Base-by-base conservation (phyloP, 2,329 filamentous ascomycete genomes). In the Verruconis gallopava region DNA sequence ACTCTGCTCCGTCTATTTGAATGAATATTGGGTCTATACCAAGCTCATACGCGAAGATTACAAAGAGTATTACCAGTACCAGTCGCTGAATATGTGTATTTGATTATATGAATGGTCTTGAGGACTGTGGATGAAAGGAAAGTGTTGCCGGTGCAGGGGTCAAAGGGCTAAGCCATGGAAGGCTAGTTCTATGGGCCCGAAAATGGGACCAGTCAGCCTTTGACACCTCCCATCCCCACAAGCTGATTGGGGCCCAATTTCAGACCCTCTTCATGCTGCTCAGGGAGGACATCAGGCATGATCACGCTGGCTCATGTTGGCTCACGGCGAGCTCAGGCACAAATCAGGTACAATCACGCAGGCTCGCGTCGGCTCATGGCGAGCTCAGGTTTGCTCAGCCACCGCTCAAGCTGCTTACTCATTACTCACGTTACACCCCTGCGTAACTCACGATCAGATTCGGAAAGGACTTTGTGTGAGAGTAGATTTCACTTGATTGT, bases 211-310 rank as follows among this genome's bases (percentile, higher is more conserved):
- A 48, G 48, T 49, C 33, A 47, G 39, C 47, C 38, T 38, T 3
- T 42, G 37, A 46, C 44, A 46, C 44, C 45, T 43, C 45, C 47
- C 30, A 43, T 48, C 48, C 44, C 21, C 38, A 45, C 46, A 39
- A 47, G 43, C 45, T 50, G 40, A 48, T 50, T 46, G 25, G 44
- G 47, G 48, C 47, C 48, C 45, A 48, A 46, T 46, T 48, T 49
- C 44, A 49, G 45, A 49, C 49, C 48, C 47, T 47, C 47, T 49
- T 51, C 46, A 51, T 51, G 44, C 43, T 51, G 46, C 50, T 50
- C 43, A 50, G 48, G 49, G 38, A 49, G 42, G 21, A 46, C 47
- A 49, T 51, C 44, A 50, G 46, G 47, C 44, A 48, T 21, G 44
- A 49, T 36, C 38, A 28, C 14, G 21, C 17, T 17, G 18, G 34